phyloP scores from a whole-genome alignment of 352 stramenopile genomes.

The Pythium diclinum region DNA sequence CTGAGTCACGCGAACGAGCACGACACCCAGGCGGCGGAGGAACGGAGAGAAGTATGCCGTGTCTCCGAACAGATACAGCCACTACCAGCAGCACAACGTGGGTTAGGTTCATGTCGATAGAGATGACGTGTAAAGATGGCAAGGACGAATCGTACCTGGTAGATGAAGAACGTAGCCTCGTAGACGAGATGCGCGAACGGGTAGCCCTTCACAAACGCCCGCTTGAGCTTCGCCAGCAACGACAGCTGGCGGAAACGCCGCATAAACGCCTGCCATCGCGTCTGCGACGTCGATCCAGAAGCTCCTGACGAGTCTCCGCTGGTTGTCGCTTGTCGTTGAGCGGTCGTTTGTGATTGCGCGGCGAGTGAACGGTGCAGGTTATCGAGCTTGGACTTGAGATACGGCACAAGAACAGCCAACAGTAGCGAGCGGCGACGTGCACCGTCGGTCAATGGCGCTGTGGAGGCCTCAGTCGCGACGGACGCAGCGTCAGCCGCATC shows the following conservation, averaged over 20 bases:
- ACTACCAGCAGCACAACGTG: slow-evolving; percentile 31
- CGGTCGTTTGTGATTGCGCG: slow-evolving; percentile 28
- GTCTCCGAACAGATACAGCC: slow-evolving; percentile 83
- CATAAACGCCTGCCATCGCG: slow-evolving; percentile 37
- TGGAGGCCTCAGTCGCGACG: slow-evolving; percentile 15
- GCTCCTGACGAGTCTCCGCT: background rate
- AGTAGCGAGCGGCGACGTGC: slow-evolving; percentile 56
- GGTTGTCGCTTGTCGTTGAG: background rate
- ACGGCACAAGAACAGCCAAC: slow-evolving; percentile 67
- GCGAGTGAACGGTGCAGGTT: slow-evolving; percentile 47
- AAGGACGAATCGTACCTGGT: slow-evolving; percentile 39
- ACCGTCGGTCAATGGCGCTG: slow-evolving; percentile 37
- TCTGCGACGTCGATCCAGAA: slow-evolving; percentile 1
- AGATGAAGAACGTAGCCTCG: slow-evolving; percentile 79
- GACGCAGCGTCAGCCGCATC: background rate
- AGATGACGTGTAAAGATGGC: background rate
- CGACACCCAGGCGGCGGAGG: slow-evolving; percentile 62
- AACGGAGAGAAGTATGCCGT: slow-evolving; percentile 83
- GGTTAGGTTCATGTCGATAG: background rate
- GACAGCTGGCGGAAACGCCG: slow-evolving; percentile 43
- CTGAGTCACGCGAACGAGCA: slow-evolving; percentile 67
- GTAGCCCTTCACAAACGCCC: slow-evolving; percentile 61
- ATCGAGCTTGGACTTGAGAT: slow-evolving; percentile 78
- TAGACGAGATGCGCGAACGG: slow-evolving; percentile 78
- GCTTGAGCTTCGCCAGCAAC: slow-evolving; percentile 49